A percentile compares a stretch with the other conserved stretches of the same genome.
These are phyloP conservation scores for Aureobasidium sp. DNA, from an alignment of 2,329 filamentous ascomycete species.

Conservation along the genomic window DNA sequence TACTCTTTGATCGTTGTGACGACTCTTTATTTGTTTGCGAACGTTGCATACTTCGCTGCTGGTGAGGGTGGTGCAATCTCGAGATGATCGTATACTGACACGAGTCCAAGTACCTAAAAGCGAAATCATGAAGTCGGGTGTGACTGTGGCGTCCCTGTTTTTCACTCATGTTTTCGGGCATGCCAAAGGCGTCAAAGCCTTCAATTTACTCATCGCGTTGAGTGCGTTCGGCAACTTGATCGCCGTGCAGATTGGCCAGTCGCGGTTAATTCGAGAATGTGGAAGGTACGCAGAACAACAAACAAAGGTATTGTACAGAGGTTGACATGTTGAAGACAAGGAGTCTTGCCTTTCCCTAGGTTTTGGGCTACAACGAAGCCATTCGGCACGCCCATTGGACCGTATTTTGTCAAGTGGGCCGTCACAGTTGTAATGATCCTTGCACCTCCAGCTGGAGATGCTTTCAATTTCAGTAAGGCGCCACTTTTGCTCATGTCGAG, in stretches of 20 bases:
- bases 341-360: slow-evolving; percentile 56
- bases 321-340: slow-evolving; percentile 24
- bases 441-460: slow-evolving; percentile 59
- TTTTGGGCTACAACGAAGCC: slow-evolving; percentile 59
- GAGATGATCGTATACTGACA: background rate
- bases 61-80: slow-evolving; percentile 20
- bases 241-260: slow-evolving; percentile 62
- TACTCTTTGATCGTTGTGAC: slow-evolving; percentile 53
- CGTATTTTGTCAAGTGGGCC: slow-evolving; percentile 57
- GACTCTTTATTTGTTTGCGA: slow-evolving; percentile 46
- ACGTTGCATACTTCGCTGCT: slow-evolving; percentile 54
- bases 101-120: slow-evolving; percentile 22
- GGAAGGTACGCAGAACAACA: slow-evolving; percentile 30
- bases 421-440: slow-evolving; percentile 60
- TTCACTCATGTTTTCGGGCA: slow-evolving; percentile 50
- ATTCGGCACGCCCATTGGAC: slow-evolving; percentile 55
- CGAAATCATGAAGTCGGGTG: slow-evolving; percentile 42
- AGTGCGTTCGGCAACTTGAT: slow-evolving; percentile 49
- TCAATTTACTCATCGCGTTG: slow-evolving; percentile 59
- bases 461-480: slow-evolving; percentile 50
- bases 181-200: slow-evolving; percentile 48
- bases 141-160: slow-evolving; percentile 50
- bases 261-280: slow-evolving; percentile 58
- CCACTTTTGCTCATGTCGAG: too few species aligned
- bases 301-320: background rate